Evolutionary conservation across 129 eudicot species (phyloP).

Genomic region (Daucus carota): DNA sequence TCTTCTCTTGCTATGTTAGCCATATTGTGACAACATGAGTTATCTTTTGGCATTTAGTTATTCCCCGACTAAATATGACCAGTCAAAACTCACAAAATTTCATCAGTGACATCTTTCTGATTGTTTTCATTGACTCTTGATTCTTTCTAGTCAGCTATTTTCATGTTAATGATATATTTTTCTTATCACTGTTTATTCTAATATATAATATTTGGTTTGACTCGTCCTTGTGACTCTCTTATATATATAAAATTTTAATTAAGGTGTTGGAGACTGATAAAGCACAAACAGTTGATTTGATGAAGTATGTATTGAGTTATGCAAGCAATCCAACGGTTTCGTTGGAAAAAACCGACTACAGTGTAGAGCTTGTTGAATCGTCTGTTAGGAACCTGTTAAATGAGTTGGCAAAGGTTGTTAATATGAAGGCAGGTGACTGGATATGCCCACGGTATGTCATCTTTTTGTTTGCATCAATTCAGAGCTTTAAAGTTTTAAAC

Average conservation of each 20-base stretch:
- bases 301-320: conserved; percentile 80
- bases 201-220: background rate
- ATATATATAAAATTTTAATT: background rate
- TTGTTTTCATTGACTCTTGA: too few species aligned
- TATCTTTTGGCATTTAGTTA: too few species aligned
- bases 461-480: background rate
- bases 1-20: too few species aligned
- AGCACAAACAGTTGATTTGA: conserved; percentile 58
- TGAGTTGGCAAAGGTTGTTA: conserved; percentile 37
- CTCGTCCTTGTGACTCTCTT: background rate
- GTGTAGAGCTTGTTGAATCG: conserved; percentile 49
- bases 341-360: conserved; percentile 33
- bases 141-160: too few species aligned
- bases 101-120: too few species aligned
- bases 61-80: too few species aligned
- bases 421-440: conserved; percentile 94
- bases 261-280: conserved; percentile 53
- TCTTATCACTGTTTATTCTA: background rate
- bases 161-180: too few species aligned
- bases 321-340: conserved; percentile 62
- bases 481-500: background rate
- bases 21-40: too few species aligned
- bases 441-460: conserved; percentile 65
- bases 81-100: too few species aligned
- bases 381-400: conserved; percentile 60